Evolutionary conservation across 2,329 filamentous ascomycete species (phyloP).

Genomic region (Emergomyces orientalis): DNA sequence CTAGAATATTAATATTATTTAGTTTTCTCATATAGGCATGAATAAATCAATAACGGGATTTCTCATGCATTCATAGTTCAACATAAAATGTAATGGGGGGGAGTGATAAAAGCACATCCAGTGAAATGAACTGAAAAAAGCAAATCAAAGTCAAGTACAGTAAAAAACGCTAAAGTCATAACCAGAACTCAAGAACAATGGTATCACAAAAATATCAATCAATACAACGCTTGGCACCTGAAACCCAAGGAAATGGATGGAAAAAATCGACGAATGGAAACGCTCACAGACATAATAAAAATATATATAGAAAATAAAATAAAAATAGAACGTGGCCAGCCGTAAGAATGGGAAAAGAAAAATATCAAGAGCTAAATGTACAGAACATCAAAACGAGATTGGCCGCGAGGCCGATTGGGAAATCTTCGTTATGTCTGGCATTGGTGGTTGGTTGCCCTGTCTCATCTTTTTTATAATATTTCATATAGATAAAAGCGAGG

Average conservation of each 20-base stretch:
- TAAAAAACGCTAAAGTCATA: neutral
- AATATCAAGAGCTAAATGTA: neutral
- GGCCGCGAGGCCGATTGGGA: constrained; percentile 5
- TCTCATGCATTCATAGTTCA: neutral
- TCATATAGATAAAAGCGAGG: neutral
- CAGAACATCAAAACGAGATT: neutral
- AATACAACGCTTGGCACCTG: constrained; percentile 1
- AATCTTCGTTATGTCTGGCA: constrained; percentile 5
- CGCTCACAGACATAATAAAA: constrained; percentile 1
- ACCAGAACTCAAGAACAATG: constrained; percentile 2
- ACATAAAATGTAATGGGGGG: neutral
- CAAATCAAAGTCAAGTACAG: neutral
- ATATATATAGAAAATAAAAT: constrained; percentile 1
- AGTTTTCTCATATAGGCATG: neutral
- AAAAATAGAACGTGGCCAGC: constrained; percentile 6
- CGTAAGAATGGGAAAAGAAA: constrained; percentile 3
- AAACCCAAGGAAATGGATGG: neutral
- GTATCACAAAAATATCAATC: constrained; percentile 4
- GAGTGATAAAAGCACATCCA: neutral
- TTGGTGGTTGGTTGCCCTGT: constrained; percentile 1
- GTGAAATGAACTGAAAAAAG: neutral
- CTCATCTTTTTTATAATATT: constrained; percentile 2
- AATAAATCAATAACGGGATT: neutral
- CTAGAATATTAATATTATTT: neutral
- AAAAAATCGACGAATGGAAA: neutral